Conservation (phyloP, 2,329 filamentous ascomycete genomes). For the Neurospora crassa region DNA sequence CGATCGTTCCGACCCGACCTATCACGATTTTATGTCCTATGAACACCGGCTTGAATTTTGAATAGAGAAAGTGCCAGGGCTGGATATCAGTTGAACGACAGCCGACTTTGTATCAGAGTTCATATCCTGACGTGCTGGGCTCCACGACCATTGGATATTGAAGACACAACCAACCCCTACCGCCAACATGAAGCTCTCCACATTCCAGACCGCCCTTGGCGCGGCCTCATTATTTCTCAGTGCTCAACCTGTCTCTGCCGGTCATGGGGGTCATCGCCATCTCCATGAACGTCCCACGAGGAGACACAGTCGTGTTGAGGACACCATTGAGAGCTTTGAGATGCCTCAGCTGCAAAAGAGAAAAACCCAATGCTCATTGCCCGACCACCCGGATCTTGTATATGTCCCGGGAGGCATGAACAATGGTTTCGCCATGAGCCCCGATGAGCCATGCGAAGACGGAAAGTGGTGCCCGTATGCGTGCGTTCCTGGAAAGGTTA, state of each 20-base stretch:
- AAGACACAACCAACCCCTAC: background rate
- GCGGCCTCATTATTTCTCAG: constrained; percentile 39
- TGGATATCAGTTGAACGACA: background rate
- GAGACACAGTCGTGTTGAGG: constrained; percentile 15
- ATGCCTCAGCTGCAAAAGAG: constrained; percentile 38
- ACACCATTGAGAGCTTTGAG: constrained; percentile 10
- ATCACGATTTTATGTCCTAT: background rate
- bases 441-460: constrained; percentile 58
- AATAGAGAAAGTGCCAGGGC: background rate
- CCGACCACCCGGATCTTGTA: constrained; percentile 56
- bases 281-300: constrained; percentile 24
- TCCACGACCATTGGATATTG: constrained; percentile 1
- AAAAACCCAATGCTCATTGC: constrained; percentile 50
- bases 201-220: constrained; percentile 39
- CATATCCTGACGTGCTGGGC: background rate
- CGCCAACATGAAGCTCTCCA: constrained; percentile 42
- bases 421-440: constrained; percentile 72
- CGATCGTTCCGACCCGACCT: background rate
- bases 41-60: constrained; percentile 1
- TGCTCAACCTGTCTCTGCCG: constrained; percentile 28
- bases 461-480: constrained; percentile 68
- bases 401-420: constrained; percentile 58
- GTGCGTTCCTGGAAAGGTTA: constrained; percentile 65
- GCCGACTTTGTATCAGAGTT: background rate
- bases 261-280: constrained; percentile 28